Evolutionary conservation across 2,329 filamentous ascomycete species (phyloP).

Genomic region (Pseudogymnoascus sp.): DNA sequence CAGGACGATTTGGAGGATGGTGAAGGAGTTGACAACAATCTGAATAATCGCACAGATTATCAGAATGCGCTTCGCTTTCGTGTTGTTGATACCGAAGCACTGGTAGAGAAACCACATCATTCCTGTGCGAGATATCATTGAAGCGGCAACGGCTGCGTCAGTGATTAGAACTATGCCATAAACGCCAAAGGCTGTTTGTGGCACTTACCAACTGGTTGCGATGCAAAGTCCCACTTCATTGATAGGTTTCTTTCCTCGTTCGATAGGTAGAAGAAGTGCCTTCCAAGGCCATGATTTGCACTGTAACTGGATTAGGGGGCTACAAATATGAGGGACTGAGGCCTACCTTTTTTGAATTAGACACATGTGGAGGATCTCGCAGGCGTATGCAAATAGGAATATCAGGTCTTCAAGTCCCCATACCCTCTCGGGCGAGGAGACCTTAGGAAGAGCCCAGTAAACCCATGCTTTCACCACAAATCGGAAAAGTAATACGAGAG

Average conservation of each 20-base stretch:
- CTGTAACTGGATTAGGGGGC: slow-evolving; percentile 14
- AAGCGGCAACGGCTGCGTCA: slow-evolving; percentile 26
- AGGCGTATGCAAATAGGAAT: slow-evolving; percentile 26
- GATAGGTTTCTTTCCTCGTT: slow-evolving; percentile 21
- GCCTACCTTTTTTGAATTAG: slow-evolving; percentile 29
- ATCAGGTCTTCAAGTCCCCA: slow-evolving; percentile 32
- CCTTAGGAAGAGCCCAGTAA: slow-evolving; percentile 27
- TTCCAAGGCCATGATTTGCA: slow-evolving; percentile 27
- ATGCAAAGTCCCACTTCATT: slow-evolving; percentile 27
- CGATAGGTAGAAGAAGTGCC: slow-evolving; percentile 29
- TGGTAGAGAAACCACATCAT: slow-evolving; percentile 33
- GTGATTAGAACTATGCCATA: slow-evolving; percentile 3
- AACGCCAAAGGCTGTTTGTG: background rate
- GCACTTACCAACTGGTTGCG: slow-evolving; percentile 18
- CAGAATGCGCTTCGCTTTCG: slow-evolving; percentile 27
- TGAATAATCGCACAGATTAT: slow-evolving; percentile 29
- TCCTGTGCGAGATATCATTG: slow-evolving; percentile 31
- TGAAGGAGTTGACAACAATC: slow-evolving; percentile 29
- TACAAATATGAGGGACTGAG: background rate
- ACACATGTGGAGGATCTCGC: slow-evolving; percentile 29
- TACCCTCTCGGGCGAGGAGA: slow-evolving; percentile 27
- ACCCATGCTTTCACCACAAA: slow-evolving; percentile 27
- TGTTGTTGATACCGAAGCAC: slow-evolving; percentile 29
- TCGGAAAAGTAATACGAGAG: slow-evolving; percentile 17
- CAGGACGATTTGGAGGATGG: slow-evolving; percentile 30